Percentiles rank a stretch among this genome's conserved stretches.
These are phyloP conservation scores for Fusarium concolor DNA, from an alignment of 2,329 filamentous ascomycete genomes.

Conservation along the genomic window DNA sequence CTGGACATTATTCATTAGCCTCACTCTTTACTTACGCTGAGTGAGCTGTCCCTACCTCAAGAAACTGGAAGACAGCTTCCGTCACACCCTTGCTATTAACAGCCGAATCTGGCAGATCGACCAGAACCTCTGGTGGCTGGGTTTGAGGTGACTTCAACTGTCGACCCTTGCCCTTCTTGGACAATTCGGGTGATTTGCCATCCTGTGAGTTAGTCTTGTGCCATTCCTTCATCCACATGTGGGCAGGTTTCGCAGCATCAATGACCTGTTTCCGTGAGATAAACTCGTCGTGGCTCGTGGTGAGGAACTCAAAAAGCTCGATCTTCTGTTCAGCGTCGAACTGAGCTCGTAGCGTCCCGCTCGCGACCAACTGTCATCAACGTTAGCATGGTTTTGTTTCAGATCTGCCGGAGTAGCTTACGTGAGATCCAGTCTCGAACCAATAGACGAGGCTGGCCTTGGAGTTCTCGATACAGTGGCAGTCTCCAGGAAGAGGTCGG, in stretches of 20 bases:
- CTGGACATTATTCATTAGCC: constrained; percentile 52
- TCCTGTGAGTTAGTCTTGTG: constrained; percentile 68
- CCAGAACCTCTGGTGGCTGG: constrained; percentile 67
- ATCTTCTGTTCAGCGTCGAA: constrained; percentile 85
- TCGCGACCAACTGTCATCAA: constrained; percentile 74
- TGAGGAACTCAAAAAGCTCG: constrained; percentile 85
- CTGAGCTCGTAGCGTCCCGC: constrained; percentile 80
- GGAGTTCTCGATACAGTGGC: constrained; percentile 79
- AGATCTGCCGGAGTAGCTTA: constrained; percentile 55
- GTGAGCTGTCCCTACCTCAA: constrained; percentile 63
- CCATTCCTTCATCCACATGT: constrained; percentile 76
- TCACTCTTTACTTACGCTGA: constrained; percentile 35
- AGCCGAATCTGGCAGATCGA: constrained; percentile 68
- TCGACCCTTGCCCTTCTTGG: constrained; percentile 72
- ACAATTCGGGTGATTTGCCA: constrained; percentile 73
- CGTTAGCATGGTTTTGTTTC: constrained; percentile 43
- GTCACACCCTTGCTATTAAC: constrained; percentile 72
- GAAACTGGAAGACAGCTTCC: constrained; percentile 70
- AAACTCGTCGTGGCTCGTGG: constrained; percentile 83
- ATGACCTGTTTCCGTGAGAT: constrained; percentile 76
- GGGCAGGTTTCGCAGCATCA: constrained; percentile 69
- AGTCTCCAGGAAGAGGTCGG: constrained; percentile 68
- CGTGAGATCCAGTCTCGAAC: constrained; percentile 86
- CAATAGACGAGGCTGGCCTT: constrained; percentile 88
- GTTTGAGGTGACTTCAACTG: constrained; percentile 69